Percentiles rank a stretch among this genome's conserved stretches.
Conservation (phyloP, 768 basidiomycete species). For the Dacryopinax spathularia region DNA sequence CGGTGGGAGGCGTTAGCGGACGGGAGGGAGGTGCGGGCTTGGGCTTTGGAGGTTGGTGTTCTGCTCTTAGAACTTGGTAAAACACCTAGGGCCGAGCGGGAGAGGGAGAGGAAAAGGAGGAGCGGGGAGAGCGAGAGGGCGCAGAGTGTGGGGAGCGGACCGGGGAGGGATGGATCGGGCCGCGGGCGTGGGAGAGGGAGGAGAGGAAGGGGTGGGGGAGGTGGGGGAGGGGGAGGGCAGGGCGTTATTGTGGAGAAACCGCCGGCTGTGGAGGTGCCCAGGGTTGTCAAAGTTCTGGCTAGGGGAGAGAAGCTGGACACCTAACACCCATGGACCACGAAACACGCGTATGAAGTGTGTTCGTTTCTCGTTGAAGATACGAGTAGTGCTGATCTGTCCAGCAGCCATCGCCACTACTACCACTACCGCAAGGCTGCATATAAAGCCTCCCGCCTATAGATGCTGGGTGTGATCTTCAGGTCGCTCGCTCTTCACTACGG, state of each 20-base stretch:
- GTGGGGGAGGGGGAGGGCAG: not conserved
- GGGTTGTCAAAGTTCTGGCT: not conserved
- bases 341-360: too few relatives aligned
- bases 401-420: too few relatives aligned
- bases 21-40: not conserved
- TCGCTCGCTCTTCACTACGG: not conserved
- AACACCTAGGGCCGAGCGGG: not conserved
- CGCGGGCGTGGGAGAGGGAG: not conserved
- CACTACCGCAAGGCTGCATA: not conserved
- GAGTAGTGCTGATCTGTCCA: too few relatives aligned
- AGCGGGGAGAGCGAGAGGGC: not conserved
- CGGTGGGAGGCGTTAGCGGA: not conserved
- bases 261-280: not conserved
- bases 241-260: not conserved
- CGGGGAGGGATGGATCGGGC: not conserved
- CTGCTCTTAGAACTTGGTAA: not conserved
- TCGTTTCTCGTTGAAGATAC: too few relatives aligned
- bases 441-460: not conserved
- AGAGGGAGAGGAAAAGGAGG: not conserved
- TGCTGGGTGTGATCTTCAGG: too few relatives aligned
- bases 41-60: not conserved
- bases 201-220: not conserved
- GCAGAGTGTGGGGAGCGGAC: not conserved
- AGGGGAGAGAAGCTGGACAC: conserved; percentile 1
- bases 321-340: too few relatives aligned